phyloP scores from a whole-genome alignment of 2,329 filamentous ascomycete species.

The Beauveria pseudobassiana region DNA sequence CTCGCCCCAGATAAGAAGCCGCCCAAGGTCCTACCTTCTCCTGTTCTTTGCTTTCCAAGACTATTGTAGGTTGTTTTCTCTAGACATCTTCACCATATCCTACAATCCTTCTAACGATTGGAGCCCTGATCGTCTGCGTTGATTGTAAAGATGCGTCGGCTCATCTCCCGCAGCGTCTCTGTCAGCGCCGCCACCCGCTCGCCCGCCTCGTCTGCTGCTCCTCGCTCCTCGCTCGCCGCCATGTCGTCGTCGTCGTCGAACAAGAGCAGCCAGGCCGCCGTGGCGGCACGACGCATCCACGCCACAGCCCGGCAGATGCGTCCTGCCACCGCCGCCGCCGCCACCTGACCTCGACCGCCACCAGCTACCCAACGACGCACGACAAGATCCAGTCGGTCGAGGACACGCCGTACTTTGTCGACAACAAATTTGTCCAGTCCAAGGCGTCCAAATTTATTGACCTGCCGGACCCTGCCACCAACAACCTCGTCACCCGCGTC shows the following conservation, averaged over 20 bases:
- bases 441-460: conserved; percentile 67
- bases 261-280: conserved; percentile 25
- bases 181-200: conserved; percentile 23
- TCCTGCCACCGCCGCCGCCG: conserved; percentile 38
- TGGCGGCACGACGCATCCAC: conserved; percentile 46
- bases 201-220: conserved; percentile 19
- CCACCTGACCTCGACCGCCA: conserved; percentile 47
- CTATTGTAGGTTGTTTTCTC: background rate
- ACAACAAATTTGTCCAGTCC: conserved; percentile 70
- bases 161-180: conserved; percentile 13
- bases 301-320: conserved; percentile 49
- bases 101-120: background rate
- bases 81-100: background rate
- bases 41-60: background rate
- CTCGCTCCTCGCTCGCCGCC: conserved; percentile 18
- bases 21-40: background rate
- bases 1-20: conserved; percentile 6
- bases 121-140: background rate
- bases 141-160: conserved; percentile 12
- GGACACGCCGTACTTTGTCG: conserved; percentile 73
- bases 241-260: conserved; percentile 16
- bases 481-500: conserved; percentile 76
- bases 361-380: conserved; percentile 63
- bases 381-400: conserved; percentile 58
- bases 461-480: conserved; percentile 75